A percentile compares a stretch with the other conserved stretches of the same genome.
These are phyloP conservation scores for Atkinsonella texensis DNA, from an alignment of 2,329 filamentous ascomycete genomes.

Conservation along the genomic window DNA sequence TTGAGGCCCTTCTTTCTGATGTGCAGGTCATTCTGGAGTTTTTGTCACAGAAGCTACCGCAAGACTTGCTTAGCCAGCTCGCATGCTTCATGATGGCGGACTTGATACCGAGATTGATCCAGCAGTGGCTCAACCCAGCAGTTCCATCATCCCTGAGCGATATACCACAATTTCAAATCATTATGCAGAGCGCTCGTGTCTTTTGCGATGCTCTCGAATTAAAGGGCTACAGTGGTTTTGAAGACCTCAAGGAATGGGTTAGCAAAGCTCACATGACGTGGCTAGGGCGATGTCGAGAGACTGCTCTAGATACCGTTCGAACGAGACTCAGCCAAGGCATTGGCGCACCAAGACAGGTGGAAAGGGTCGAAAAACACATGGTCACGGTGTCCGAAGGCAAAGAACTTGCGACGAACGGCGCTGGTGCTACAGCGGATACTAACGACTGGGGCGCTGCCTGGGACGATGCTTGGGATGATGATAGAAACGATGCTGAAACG, in stretches of 20 bases:
- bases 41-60: conserved; percentile 38
- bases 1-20: conserved; percentile 41
- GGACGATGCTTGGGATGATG: conserved; percentile 70
- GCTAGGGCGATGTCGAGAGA: conserved; percentile 74
- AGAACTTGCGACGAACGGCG: conserved; percentile 45
- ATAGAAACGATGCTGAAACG: conserved; percentile 32
- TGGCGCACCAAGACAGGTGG: conserved; percentile 56
- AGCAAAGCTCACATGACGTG: conserved; percentile 69
- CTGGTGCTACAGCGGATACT: conserved; percentile 29
- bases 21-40: conserved; percentile 40
- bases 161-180: conserved; percentile 58
- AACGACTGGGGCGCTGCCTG: conserved; percentile 66
- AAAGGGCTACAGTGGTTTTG: conserved; percentile 49
- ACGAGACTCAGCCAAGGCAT: conserved; percentile 55
- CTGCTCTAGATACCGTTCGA: conserved; percentile 63
- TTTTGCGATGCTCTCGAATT: conserved; percentile 54
- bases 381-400: conserved; percentile 56
- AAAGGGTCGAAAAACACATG: conserved; percentile 74
- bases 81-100: conserved; percentile 59
- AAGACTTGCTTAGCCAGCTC: conserved; percentile 45
- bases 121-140: conserved; percentile 60
- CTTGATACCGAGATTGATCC: conserved; percentile 56
- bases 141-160: conserved; percentile 65
- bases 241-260: conserved; percentile 66
- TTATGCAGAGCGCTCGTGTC: conserved; percentile 49